phyloP scores from a whole-genome alignment of 1,284 basidiomycete genomes.

The Fomitopsis betulina region DNA sequence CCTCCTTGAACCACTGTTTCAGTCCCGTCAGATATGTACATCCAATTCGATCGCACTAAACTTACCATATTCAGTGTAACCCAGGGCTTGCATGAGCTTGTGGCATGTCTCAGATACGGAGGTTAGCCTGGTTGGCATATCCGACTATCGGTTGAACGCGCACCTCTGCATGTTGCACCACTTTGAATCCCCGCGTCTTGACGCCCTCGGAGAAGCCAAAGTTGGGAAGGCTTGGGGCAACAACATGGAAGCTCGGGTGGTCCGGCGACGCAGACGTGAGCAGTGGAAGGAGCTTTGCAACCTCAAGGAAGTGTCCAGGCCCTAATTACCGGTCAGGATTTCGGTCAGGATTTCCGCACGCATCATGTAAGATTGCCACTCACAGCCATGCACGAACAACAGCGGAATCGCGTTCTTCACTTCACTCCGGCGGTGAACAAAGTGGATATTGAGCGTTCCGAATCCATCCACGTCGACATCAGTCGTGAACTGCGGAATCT shows the following conservation, averaged over 20 bases:
- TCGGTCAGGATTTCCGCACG: background rate
- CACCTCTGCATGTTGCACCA: slow-evolving; percentile 25
- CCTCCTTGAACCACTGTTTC: slow-evolving; percentile 9
- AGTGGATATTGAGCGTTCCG: slow-evolving; percentile 37
- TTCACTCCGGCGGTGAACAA: slow-evolving; percentile 36
- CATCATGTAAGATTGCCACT: slow-evolving; percentile 12
- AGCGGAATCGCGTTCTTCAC: slow-evolving; percentile 36
- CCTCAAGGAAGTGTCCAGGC: slow-evolving; percentile 44
- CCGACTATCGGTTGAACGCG: slow-evolving; percentile 22
- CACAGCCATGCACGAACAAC: slow-evolving; percentile 44
- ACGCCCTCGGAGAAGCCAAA: slow-evolving; percentile 49
- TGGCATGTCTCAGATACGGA: too few species aligned
- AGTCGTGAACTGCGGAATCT: slow-evolving; percentile 39
- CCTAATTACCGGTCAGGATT: slow-evolving; percentile 13
- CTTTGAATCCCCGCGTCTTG: slow-evolving; percentile 32
- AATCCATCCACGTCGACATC: slow-evolving; percentile 34
- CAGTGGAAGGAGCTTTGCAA: slow-evolving; percentile 27
- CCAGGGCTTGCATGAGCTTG: slow-evolving; percentile 11
- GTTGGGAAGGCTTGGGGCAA: slow-evolving; percentile 47
- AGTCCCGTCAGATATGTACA: background rate
- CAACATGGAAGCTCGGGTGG: slow-evolving; percentile 55
- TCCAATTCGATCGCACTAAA: too few species aligned
- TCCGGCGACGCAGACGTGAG: slow-evolving; percentile 19
- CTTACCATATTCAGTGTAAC: slow-evolving; percentile 26
- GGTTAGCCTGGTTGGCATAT: too few species aligned